A percentile compares a stretch with the other conserved stretches of the same genome.
These are phyloP conservation scores for Aureobasidium sp. DNA, from an alignment of 2,329 filamentous ascomycete species.

Conservation along the genomic window DNA sequence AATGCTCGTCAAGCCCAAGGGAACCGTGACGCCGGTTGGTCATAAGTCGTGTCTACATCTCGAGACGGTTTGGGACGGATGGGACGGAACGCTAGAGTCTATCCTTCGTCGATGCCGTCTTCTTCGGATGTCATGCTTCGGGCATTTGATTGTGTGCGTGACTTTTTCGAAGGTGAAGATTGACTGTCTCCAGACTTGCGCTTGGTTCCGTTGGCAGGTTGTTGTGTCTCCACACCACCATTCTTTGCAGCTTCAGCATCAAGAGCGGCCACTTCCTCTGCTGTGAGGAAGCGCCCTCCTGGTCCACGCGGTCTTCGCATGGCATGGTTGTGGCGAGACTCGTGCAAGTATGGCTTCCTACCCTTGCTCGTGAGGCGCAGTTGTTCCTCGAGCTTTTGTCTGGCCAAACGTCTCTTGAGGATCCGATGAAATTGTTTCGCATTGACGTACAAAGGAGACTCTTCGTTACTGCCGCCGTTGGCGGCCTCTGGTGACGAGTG, in stretches of 20 bases:
- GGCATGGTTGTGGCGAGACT: conserved; percentile 95
- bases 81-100: background rate
- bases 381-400: conserved; percentile 89
- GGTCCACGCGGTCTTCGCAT: conserved; percentile 93
- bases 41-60: conserved; percentile 7
- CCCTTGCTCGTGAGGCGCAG: conserved; percentile 89
- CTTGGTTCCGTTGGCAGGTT: conserved; percentile 34
- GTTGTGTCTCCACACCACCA: conserved; percentile 28
- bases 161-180: conserved; percentile 22
- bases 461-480: conserved; percentile 60
- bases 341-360: conserved; percentile 92
- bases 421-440: conserved; percentile 99
- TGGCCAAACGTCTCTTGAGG: conserved; percentile 83
- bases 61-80: background rate
- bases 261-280: conserved; percentile 88
- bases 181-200: conserved; percentile 38
- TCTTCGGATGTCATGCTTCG: conserved; percentile 23
- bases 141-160: conserved; percentile 19
- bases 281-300: conserved; percentile 90
- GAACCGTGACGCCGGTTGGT: background rate
- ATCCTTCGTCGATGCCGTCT: conserved; percentile 34
- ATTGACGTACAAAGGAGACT: conserved; percentile 94
- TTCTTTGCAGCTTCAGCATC: conserved; percentile 26
- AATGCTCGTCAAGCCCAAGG: background rate
- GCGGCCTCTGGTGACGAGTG: conserved; percentile 73